phyloP scores from a whole-genome alignment of 2,329 filamentous ascomycete species.

The Penicillium rolfsii region DNA sequence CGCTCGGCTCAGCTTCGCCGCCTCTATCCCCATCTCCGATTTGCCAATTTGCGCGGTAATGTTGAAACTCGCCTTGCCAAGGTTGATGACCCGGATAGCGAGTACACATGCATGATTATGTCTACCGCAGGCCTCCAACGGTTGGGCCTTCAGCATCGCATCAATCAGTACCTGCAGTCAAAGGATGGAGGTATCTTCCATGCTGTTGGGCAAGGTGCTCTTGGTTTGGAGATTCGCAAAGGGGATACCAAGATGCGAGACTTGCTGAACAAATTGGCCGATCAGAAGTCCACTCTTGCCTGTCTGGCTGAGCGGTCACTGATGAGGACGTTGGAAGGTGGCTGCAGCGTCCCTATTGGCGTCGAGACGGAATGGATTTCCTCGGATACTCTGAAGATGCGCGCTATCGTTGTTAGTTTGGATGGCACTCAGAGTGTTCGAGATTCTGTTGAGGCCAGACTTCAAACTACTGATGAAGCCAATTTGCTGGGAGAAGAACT shows the following conservation, averaged over 20 bases:
- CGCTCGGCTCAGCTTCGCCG: conserved; percentile 78
- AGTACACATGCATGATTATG: conserved; percentile 77
- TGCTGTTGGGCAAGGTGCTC: conserved; percentile 85
- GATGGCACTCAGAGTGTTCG: background rate
- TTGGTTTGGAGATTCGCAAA: conserved; percentile 52
- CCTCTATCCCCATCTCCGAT: conserved; percentile 72
- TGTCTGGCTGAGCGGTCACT: conserved; percentile 21
- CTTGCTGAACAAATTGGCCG: conserved; percentile 15
- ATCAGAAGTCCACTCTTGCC: conserved; percentile 11
- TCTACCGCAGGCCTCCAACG: conserved; percentile 81
- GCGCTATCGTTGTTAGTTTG: conserved; percentile 3
- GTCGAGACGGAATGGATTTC: conserved; percentile 8
- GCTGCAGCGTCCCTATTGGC: conserved; percentile 28
- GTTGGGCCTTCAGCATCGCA: conserved; percentile 69
- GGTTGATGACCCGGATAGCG: conserved; percentile 71
- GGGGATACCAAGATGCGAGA: conserved; percentile 7
- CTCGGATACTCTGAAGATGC: background rate
- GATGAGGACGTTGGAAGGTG: conserved; percentile 19
- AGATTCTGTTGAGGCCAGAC: background rate
- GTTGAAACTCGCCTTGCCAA: conserved; percentile 79
- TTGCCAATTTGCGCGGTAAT: conserved; percentile 82
- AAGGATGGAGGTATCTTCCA: conserved; percentile 65
- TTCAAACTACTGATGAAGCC: background rate
- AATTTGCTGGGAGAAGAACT: background rate
- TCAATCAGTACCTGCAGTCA: conserved; percentile 72